A percentile compares a stretch with the other conserved stretches of the same genome.
phyloP scores from a whole-genome alignment of 441 rosid species.

The Erodium trifolium region DNA sequence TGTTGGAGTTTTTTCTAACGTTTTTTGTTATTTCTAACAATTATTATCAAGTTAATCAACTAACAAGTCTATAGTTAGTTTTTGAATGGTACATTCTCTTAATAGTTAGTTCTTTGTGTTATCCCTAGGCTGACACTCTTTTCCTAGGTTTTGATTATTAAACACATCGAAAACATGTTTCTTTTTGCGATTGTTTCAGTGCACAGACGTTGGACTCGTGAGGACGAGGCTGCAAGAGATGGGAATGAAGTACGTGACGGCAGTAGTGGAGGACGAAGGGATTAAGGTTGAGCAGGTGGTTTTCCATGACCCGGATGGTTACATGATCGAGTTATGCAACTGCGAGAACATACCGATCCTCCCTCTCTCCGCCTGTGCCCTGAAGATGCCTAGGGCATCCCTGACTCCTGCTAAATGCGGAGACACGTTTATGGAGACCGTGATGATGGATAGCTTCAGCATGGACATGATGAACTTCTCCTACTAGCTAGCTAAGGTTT shows the following conservation, averaged over 20 bases:
- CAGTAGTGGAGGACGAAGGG: constrained; percentile 47
- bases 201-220: constrained; percentile 29
- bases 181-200: constrained; percentile 12
- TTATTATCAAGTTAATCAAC: too few species aligned
- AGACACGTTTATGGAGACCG: background rate
- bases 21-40: too few species aligned
- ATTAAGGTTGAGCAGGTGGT: constrained; percentile 44
- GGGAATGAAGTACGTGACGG: constrained; percentile 36
- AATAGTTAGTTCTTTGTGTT: too few species aligned
- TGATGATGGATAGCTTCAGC: background rate
- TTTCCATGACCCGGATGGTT: constrained; percentile 57
- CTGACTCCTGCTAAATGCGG: background rate
- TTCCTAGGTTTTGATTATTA: too few species aligned
- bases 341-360: constrained; percentile 45
- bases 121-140: too few species aligned
- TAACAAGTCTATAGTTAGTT: too few species aligned
- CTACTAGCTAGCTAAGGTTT: background rate
- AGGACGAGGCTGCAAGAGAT: constrained; percentile 27
- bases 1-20: too few species aligned
- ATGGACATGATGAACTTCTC: constrained; percentile 4
- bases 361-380: constrained; percentile 41
- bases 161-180: background rate
- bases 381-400: constrained; percentile 18
- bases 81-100: too few species aligned
- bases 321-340: constrained; percentile 50